Percentiles rank a stretch among this genome's conserved stretches.
Evolutionary conservation across 1,284 basidiomycete genomes (phyloP).

Genomic region (Sporisorium scitamineum): DNA sequence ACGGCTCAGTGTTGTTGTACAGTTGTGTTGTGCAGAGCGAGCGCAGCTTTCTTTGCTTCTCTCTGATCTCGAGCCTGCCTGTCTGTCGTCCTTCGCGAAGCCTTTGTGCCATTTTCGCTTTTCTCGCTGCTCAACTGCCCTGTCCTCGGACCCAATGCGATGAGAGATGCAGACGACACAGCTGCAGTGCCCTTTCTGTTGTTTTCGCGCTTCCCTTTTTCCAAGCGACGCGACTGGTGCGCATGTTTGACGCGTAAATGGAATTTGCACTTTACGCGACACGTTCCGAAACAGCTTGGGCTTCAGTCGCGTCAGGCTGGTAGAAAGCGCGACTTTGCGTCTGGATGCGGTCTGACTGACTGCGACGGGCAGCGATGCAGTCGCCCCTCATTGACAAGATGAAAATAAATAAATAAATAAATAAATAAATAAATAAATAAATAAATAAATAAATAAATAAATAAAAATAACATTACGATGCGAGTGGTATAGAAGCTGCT

Average conservation of each 20-base stretch:
- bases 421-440: no score
- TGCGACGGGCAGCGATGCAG: neutral
- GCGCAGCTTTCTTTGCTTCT: neutral
- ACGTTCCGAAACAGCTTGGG: conserved; percentile 14
- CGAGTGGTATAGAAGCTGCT: conserved; percentile 6
- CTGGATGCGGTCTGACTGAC: no score
- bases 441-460: no score
- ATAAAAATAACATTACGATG: neutral
- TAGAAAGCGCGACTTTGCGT: no score
- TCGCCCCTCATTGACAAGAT: neutral
- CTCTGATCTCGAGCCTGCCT: neutral
- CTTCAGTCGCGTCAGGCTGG: neutral
- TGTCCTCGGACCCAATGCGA: neutral
- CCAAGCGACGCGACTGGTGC: conserved; percentile 13
- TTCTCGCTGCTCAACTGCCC: conserved; percentile 22
- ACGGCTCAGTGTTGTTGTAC: neutral
- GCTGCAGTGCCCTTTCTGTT: conserved; percentile 27
- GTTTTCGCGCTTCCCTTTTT: neutral
- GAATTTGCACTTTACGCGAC: conserved; percentile 36
- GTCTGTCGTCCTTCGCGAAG: neutral
- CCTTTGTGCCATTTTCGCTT: neutral
- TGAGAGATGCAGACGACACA: conserved; percentile 13
- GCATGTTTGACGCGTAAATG: conserved; percentile 43
- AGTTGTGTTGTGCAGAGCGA: neutral
- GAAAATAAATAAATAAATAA: no score